These are phyloP conservation scores for Serpula lacrymans DNA, from an alignment of 768 basidiomycete species.

Conservation along the genomic window DNA sequence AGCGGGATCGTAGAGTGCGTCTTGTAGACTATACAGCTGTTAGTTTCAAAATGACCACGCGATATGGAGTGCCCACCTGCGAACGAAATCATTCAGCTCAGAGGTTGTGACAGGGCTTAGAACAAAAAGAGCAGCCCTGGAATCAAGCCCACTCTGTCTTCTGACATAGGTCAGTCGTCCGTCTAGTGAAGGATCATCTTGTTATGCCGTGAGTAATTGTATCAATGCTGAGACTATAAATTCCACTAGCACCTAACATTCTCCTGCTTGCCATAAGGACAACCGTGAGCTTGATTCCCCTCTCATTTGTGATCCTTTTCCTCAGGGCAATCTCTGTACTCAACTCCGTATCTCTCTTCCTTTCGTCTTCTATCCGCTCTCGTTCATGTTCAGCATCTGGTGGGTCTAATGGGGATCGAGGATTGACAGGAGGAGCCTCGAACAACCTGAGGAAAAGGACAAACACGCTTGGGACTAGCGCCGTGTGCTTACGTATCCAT, in stretches of 20 bases:
- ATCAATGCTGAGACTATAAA: background rate
- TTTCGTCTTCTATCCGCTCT: constrained; percentile 65
- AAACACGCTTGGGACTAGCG: constrained; percentile 89
- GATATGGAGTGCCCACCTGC: constrained; percentile 65
- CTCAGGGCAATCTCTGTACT: constrained; percentile 75
- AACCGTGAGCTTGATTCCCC: constrained; percentile 91
- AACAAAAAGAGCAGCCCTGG: constrained; percentile 90
- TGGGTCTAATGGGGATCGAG: constrained; percentile 52
- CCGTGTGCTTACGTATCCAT: constrained; percentile 95
- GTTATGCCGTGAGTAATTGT: background rate
- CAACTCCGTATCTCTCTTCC: constrained; percentile 68
- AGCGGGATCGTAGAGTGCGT: constrained; percentile 84
- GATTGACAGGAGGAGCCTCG: constrained; percentile 51
- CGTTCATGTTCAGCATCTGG: constrained; percentile 52
- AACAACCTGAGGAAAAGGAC: constrained; percentile 85
- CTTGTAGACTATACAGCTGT: constrained; percentile 66
- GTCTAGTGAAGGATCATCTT: constrained; percentile 89
- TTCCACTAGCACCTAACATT: constrained; percentile 63
- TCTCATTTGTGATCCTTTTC: constrained; percentile 77
- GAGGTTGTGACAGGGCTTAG: constrained; percentile 85
- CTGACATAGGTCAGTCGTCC: constrained; percentile 82
- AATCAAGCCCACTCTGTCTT: constrained; percentile 84
- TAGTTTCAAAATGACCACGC: too few relatives aligned
- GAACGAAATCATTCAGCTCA: constrained; percentile 87
- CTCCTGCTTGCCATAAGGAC: constrained; percentile 87